Conservation (phyloP, 2,329 filamentous ascomycete genomes). For the Trichoderma sp. region DNA sequence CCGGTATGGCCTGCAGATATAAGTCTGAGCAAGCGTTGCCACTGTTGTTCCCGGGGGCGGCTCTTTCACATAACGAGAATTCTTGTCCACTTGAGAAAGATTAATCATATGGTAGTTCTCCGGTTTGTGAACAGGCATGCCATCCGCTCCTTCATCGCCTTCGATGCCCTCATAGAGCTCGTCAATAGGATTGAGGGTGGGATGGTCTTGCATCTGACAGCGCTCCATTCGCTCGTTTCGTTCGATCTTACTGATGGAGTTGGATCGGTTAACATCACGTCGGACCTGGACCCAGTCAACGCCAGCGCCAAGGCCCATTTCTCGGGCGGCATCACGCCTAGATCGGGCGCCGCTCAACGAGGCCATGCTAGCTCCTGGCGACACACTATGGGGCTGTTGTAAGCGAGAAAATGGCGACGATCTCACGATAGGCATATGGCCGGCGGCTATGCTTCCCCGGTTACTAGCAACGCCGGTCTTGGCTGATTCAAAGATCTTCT, state of each 20-base stretch:
- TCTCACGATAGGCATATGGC: conserved; percentile 47
- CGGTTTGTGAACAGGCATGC: conserved; percentile 78
- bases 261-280: conserved; percentile 92
- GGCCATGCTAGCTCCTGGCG: conserved; percentile 51
- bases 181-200: conserved; percentile 85
- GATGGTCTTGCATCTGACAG: conserved; percentile 92
- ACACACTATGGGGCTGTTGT: conserved; percentile 44
- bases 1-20: conserved; percentile 90
- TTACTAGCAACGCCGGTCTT: conserved; percentile 92
- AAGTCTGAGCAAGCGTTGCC: conserved; percentile 81
- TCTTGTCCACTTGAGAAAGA: conserved; percentile 90
- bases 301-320: conserved; percentile 67
- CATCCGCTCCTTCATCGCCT: conserved; percentile 87
- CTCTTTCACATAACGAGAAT: conserved; percentile 84
- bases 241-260: conserved; percentile 89
- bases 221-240: conserved; percentile 81
- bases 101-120: conserved; percentile 81
- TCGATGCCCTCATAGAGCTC: conserved; percentile 83
- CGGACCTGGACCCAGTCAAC: conserved; percentile 98
- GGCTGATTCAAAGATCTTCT: conserved; percentile 90
- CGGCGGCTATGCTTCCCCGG: conserved; percentile 77
- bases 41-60: conserved; percentile 83
- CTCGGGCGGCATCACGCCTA: conserved; percentile 61
- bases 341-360: conserved; percentile 43
- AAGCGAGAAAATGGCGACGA: conserved; percentile 50